phyloP scores from a whole-genome alignment of 805 yeast genomes.

The Nematodospora valgi region DNA sequence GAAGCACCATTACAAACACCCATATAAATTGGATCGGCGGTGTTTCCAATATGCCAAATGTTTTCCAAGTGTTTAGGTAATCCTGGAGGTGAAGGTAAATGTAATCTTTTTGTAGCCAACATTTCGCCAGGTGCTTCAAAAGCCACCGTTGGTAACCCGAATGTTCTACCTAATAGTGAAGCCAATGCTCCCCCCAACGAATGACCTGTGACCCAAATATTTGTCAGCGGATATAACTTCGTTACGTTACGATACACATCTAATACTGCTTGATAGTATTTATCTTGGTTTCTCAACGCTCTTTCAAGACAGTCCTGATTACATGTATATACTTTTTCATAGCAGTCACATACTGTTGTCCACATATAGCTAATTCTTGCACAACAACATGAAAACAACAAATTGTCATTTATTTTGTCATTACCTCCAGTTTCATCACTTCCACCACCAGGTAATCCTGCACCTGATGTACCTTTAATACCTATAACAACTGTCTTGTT shows the following conservation, averaged over 20 bases:
- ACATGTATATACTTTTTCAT: slow-evolving; percentile 77
- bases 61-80: slow-evolving; percentile 72
- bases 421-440: slow-evolving; percentile 66
- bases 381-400: slow-evolving; percentile 92
- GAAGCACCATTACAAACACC: slow-evolving; percentile 96
- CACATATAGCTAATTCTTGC: slow-evolving; percentile 88
- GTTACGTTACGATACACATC: slow-evolving; percentile 75
- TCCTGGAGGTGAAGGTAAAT: slow-evolving; percentile 92
- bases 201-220: slow-evolving; percentile 92
- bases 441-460: slow-evolving; percentile 50
- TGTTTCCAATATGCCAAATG: slow-evolving; percentile 94
- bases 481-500: slow-evolving; percentile 68
- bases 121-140: slow-evolving; percentile 93
- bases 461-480: slow-evolving; percentile 90
- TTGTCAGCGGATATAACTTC: slow-evolving; percentile 59
- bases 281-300: slow-evolving; percentile 68
- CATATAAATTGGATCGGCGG: slow-evolving; percentile 95
- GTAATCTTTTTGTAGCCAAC: slow-evolving; percentile 78
- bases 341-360: slow-evolving; percentile 96
- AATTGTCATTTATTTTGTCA: slow-evolving; percentile 84
- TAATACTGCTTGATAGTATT: slow-evolving; percentile 77
- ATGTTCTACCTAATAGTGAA: slow-evolving; percentile 79
- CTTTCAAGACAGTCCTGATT: slow-evolving; percentile 81
- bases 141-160: slow-evolving; percentile 84
- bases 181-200: slow-evolving; percentile 91